Evolutionary conservation across 495 filamentous ascomycete genomes (phyloP).

Genomic region (Sabuloglossum arenarium): DNA sequence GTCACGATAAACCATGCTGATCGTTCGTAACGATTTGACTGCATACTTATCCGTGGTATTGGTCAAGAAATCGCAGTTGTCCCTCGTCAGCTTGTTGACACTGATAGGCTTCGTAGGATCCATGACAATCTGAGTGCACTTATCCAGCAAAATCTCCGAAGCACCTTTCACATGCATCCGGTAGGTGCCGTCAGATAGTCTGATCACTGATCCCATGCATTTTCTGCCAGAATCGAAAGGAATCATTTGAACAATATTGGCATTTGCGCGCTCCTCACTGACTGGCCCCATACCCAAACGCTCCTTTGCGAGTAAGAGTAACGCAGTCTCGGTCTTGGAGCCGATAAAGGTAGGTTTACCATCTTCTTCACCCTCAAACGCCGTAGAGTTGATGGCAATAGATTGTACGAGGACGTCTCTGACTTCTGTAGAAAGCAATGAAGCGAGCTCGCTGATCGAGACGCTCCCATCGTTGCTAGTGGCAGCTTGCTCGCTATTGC

Average conservation of each 20-base stretch:
- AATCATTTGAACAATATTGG: constrained; percentile 45
- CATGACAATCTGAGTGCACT: constrained; percentile 8
- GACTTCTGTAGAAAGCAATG: constrained; percentile 20
- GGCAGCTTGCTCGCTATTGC: constrained; percentile 9
- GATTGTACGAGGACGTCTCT: constrained; percentile 33
- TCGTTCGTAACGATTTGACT: constrained; percentile 35
- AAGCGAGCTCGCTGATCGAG: constrained; percentile 19
- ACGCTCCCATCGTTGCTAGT: constrained; percentile 1
- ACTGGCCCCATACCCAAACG: constrained; percentile 41
- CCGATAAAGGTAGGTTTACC: constrained; percentile 33
- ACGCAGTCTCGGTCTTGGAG: constrained; percentile 51
- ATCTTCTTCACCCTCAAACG: constrained; percentile 35
- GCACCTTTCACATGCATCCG: constrained; percentile 72
- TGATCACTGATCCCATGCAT: constrained; percentile 70
- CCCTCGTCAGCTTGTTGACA: neutral
- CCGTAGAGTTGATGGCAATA: constrained; percentile 44
- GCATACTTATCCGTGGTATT: constrained; percentile 34
- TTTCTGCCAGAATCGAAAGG: constrained; percentile 77
- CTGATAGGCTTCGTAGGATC: neutral
- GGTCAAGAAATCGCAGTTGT: constrained; percentile 4
- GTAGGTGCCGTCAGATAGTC: constrained; percentile 40
- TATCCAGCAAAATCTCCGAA: constrained; percentile 40
- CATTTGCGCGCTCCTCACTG: constrained; percentile 33
- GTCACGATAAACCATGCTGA: constrained; percentile 40
- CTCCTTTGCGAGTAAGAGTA: constrained; percentile 39